Evolutionary conservation across 179 eudicot genomes (phyloP).

Genomic region (Camellia oleifera): DNA sequence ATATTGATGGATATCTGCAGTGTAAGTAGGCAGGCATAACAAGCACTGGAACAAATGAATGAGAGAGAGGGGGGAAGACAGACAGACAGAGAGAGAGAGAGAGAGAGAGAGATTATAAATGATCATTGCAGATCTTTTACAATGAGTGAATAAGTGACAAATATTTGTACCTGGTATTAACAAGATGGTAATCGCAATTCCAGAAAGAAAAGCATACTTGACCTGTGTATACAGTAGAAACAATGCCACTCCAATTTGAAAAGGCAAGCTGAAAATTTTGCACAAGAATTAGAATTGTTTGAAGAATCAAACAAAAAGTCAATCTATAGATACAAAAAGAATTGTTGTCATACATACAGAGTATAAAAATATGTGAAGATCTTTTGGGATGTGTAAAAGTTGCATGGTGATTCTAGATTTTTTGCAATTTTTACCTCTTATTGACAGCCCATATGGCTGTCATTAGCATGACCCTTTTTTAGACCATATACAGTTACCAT

Average conservation of each 20-base stretch:
- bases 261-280: constrained; percentile 72
- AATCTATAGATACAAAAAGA: constrained; percentile 6
- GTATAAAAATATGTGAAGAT: background rate
- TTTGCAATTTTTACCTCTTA: too few relatives aligned
- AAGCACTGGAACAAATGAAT: background rate
- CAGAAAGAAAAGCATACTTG: constrained; percentile 85
- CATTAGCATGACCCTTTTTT: background rate
- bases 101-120: background rate
- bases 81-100: background rate
- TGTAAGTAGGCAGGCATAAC: background rate
- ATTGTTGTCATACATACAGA: background rate
- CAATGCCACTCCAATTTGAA: constrained; percentile 90
- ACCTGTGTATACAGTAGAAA: constrained; percentile 87
- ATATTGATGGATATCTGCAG: background rate
- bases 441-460: background rate
- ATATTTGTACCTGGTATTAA: constrained; percentile 76
- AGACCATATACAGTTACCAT: background rate
- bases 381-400: too few relatives aligned
- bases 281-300: constrained; percentile 15
- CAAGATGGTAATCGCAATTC: constrained; percentile 75
- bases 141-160: background rate
- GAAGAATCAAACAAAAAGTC: background rate
- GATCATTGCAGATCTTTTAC: background rate
- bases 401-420: too few relatives aligned
- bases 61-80: background rate